Base-by-base conservation (phyloP, 495 filamentous ascomycete species). In the Penicillium waksmanii region DNA sequence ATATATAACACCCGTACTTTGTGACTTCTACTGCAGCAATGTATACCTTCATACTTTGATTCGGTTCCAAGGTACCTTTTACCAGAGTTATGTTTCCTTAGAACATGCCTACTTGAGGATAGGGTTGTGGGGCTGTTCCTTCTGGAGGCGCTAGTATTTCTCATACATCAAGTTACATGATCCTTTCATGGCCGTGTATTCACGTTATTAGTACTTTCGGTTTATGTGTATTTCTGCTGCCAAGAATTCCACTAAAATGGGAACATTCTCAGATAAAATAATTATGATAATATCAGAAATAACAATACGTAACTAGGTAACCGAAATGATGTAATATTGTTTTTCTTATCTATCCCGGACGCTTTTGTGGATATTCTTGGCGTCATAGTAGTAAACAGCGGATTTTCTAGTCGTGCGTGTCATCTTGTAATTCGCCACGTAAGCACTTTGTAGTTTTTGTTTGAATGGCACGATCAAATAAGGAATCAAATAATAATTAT, bases 161-260 rank as follows among this genome's bases (percentile, higher is more conserved):
- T 62, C 51, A 58, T 58, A 62, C 60, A 51, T 9, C 55, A 62
- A 12, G 46, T 62, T 23, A 55, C 51, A 58, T 51, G 23, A 34
- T 51, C 46, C 34, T 57, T 62, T 21, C 27, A 15, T 53, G 0
- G 3, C 49, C 17, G 51, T 51, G 51, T 62, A 62, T 58, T 58
- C 9, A 44, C 55, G 25, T 50, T 51, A 44, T 58, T 35, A 31
- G 51, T 53, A 55, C 12, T 52, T 54, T 62, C 53, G 23, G 43
- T 56, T 57, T 19, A 38, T 62, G 50, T 66, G 60, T 51, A 56
- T 53, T 62, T 33, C 51, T 18, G 23, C 58, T 66, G 46, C 60
- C 62, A 51, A 55, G 63, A 58, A 56, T 71, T 27, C 65, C 67
- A 23, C 52, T 70, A 57, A 66, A 67, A 19, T 44, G 60, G 2